Percentiles rank a stretch among this genome's conserved stretches.
Conservation (phyloP, 148 eudicot genomes). For the Heliamphora exappendiculata region DNA sequence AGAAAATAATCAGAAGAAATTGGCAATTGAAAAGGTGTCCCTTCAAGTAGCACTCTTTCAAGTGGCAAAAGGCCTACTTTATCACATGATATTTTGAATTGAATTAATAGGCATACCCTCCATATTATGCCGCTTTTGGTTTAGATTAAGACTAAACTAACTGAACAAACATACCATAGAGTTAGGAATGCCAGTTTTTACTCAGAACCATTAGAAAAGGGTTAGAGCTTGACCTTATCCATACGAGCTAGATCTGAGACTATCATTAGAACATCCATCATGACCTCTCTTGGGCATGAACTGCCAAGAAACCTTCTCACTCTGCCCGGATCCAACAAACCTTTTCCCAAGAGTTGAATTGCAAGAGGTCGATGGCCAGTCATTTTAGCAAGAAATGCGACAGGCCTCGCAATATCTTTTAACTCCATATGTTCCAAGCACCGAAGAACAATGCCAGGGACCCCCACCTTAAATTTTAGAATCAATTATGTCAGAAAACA, state of each 20-base stretch:
- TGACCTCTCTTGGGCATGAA: conserved; percentile 75
- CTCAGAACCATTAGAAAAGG: not conserved
- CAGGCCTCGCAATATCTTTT: conserved; percentile 62
- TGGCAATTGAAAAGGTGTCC: not conserved
- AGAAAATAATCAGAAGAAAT: not conserved
- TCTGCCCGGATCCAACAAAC: conserved; percentile 71
- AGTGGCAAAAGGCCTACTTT: not conserved
- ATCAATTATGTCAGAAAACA: not conserved
- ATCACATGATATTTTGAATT: not conserved
- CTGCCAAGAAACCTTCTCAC: conserved; percentile 58
- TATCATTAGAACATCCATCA: conserved; percentile 74
- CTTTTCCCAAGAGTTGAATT: conserved; percentile 65
- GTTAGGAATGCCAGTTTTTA: not conserved
- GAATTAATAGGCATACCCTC: not conserved
- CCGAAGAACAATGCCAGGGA: conserved; percentile 58
- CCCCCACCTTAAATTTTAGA: conserved; percentile 49
- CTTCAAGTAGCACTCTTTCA: not conserved
- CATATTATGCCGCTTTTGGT: not conserved
- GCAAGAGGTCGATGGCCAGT: conserved; percentile 59
- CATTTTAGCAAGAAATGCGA: conserved; percentile 92
- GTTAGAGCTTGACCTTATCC: conserved; percentile 61
- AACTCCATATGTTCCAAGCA: conserved; percentile 77
- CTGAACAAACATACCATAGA: not conserved
- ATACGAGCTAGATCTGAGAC: conserved; percentile 95
- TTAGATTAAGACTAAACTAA: not conserved